These are phyloP conservation scores for Candida pseudofarinosa DNA, from an alignment of 805 yeast genomes.

Conservation along the genomic window DNA sequence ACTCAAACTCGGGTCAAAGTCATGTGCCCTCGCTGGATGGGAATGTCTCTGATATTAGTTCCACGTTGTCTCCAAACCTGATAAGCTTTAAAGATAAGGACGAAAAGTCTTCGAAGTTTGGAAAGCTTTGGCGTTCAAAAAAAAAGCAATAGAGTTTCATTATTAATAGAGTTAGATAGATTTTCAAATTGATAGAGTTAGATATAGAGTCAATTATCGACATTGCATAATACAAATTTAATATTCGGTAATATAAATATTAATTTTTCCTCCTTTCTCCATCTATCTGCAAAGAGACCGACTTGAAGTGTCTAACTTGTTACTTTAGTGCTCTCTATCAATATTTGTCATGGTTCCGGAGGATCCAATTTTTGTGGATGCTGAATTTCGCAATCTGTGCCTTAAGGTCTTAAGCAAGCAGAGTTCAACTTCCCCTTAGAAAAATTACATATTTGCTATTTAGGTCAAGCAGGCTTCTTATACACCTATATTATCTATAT, in stretches of 20 bases:
- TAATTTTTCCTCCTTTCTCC: no score
- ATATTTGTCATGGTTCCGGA: no score
- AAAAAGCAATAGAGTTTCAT: constrained; percentile 1
- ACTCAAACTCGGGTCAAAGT: constrained; percentile 1
- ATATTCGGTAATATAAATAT: no score
- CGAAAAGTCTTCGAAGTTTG: constrained; percentile 2
- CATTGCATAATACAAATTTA: no score
- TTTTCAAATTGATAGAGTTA: neutral
- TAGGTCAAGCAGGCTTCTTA: neutral
- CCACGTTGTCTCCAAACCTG: constrained; percentile 7
- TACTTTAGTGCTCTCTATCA: no score
- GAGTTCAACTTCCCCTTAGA: neutral
- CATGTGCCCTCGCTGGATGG: constrained; percentile 1
- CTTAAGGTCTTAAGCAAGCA: neutral
- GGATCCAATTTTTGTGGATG: constrained; percentile 2
- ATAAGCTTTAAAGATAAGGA: constrained; percentile 2
- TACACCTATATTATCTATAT: neutral
- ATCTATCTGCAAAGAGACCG: no score
- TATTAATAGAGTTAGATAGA: neutral
- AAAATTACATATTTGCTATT: neutral
- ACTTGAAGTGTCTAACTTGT: no score
- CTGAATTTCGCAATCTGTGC: constrained; percentile 3
- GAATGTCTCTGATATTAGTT: constrained; percentile 4
- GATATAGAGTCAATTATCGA: neutral
- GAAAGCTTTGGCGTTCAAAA: constrained; percentile 7